Percentiles rank a stretch among this genome's conserved stretches.
Evolutionary conservation across 805 yeast species (phyloP).

Genomic region (Suhomyces sp.): DNA sequence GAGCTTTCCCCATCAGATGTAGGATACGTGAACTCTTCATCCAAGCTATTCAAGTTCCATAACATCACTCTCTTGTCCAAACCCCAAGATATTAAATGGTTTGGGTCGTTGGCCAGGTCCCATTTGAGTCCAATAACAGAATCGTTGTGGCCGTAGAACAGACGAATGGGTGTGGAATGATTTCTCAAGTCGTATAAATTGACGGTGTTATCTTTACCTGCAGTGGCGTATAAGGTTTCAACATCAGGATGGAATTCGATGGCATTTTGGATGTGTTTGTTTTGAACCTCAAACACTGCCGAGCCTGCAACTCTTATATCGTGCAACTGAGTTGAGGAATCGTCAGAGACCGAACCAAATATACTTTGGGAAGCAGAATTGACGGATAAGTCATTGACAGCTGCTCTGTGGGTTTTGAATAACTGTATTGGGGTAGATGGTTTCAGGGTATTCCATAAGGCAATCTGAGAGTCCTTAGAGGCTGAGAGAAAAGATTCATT

Average conservation of each 20-base stretch:
- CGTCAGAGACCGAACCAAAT: constrained; percentile 75
- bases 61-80: constrained; percentile 66
- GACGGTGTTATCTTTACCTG: constrained; percentile 73
- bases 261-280: constrained; percentile 62
- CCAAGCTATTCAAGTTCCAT: constrained; percentile 70
- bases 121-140: constrained; percentile 44
- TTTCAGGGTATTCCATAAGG: constrained; percentile 62
- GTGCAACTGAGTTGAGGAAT: constrained; percentile 56
- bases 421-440: constrained; percentile 47
- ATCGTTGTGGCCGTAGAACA: constrained; percentile 63
- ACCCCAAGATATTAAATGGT: constrained; percentile 55
- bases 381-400: constrained; percentile 69
- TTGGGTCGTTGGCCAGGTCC: constrained; percentile 49
- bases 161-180: constrained; percentile 56
- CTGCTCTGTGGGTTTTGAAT: constrained; percentile 52
- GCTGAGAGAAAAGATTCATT: constrained; percentile 55
- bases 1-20: constrained; percentile 36
- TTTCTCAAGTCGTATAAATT: constrained; percentile 75
- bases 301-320: constrained; percentile 47
- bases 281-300: constrained; percentile 46
- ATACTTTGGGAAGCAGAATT: constrained; percentile 36
- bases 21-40: constrained; percentile 49
- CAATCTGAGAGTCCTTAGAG: constrained; percentile 64
- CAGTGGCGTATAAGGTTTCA: constrained; percentile 64
- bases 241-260: constrained; percentile 62